Evolutionary conservation across 441 rosid species (phyloP).

Genomic region (Gossypium schwendimanii): DNA sequence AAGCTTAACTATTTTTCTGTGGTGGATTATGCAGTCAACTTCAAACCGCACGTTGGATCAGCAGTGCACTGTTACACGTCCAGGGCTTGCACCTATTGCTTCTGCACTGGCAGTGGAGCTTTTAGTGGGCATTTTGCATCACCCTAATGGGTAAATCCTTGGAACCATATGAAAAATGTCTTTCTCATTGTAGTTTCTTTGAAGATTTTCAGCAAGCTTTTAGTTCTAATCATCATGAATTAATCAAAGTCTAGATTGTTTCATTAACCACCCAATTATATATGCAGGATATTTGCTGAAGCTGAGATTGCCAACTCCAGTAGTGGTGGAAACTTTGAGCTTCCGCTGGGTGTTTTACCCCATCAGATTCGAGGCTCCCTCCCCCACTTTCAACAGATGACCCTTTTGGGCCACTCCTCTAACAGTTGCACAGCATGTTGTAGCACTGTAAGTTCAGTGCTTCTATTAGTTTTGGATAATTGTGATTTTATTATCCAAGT

Average conservation of each 20-base stretch:
- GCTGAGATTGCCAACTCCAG: slow-evolving; percentile 50
- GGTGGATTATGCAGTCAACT: slow-evolving; percentile 55
- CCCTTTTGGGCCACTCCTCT: slow-evolving; percentile 71
- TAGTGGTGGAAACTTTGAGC: slow-evolving; percentile 40
- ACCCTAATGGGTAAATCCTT: slow-evolving; percentile 63
- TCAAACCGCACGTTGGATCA: slow-evolving; percentile 89
- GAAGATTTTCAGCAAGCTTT: neutral
- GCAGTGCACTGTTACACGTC: slow-evolving; percentile 96
- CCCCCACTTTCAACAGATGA: slow-evolving; percentile 77
- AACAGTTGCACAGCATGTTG: slow-evolving; percentile 87
- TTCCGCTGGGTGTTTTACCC: slow-evolving; percentile 81
- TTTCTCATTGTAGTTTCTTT: neutral
- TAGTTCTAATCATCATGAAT: neutral
- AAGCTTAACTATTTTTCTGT: slow-evolving; percentile 6
- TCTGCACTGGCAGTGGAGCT: slow-evolving; percentile 89
- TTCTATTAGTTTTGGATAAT: too few relatives aligned
- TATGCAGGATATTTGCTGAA: slow-evolving; percentile 50
- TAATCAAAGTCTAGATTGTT: slow-evolving; percentile 5
- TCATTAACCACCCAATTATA: slow-evolving; percentile 15
- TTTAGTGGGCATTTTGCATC: slow-evolving; percentile 71
- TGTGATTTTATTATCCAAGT: too few relatives aligned
- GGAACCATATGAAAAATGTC: neutral
- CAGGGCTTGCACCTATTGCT: slow-evolving; percentile 93
- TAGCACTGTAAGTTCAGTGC: slow-evolving; percentile 51
- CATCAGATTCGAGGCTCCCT: slow-evolving; percentile 91